Base-by-base conservation (phyloP, 106 monocot species). In the Dactylorhiza incarnata region DNA sequence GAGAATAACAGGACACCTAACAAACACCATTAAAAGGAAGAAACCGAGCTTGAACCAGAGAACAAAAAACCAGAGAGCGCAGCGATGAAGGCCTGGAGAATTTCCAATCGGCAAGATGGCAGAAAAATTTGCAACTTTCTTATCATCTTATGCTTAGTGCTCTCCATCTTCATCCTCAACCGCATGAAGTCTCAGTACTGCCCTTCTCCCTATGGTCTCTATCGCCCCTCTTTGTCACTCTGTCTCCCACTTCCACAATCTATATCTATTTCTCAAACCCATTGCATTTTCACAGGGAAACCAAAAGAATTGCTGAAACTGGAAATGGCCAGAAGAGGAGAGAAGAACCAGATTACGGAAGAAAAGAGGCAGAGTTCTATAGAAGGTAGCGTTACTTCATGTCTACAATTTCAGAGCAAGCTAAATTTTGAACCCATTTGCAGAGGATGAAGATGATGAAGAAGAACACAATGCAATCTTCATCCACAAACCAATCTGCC, bases 391-490 rank as follows among this genome's bases (percentile, higher is more conserved):
- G 10, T 68, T 68, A 45, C 22, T 44, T 46, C 69, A 69, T 69
- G 9, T 9, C 29, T 37, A 14, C 26, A 65, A 29, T 29, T 26
- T 73, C 25, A 52, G 56, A 44, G 5, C 0, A 25, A 74, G 5
- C 37, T 37, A 37, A 37, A 37, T 37, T 50, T 63, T 29, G 29
- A 12, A 47, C 10, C 15, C 8, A 15, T 78, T 55, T 50, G 19
- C 51, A 54, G 78, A 78, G 9, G 78, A 78, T 23, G 78, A 78
- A 53, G 78, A 78, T 26, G 74, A 55, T 26, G 78, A 78, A 10
- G 75, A 75, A 25, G 78, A 19, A 69, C 44, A 69, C 16, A 7
- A 17, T 9, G 26, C 45, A 45, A 43, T 26, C 25, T 3, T 15
- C 4, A 15, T 23, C 29, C 9, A 69, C n/a, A 70, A 56, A 46